Evolutionary conservation across 2,329 filamentous ascomycete species (phyloP).

Genomic region (Exophiala mesophila): DNA sequence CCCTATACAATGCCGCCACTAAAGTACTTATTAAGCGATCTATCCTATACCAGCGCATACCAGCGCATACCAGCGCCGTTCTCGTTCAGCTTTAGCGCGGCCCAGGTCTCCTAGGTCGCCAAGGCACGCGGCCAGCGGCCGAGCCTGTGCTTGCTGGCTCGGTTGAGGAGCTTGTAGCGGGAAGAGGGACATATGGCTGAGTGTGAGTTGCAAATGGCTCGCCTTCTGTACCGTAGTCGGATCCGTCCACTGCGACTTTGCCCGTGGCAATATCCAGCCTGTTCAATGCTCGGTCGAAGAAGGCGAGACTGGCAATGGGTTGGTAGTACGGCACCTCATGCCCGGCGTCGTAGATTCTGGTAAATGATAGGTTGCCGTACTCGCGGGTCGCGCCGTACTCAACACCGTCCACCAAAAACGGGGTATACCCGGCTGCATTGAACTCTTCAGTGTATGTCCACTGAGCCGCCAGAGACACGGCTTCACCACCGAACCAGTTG

Average conservation of each 20-base stretch:
- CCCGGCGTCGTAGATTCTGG: conserved; percentile 61
- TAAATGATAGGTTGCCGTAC: conserved; percentile 68
- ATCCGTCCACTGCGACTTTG: conserved; percentile 28
- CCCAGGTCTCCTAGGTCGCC: neutral
- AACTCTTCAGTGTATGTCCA: conserved; percentile 54
- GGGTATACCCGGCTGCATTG: conserved; percentile 63
- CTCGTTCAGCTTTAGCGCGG: neutral
- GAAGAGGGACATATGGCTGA: conserved; percentile 36
- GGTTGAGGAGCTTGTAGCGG: conserved; percentile 18
- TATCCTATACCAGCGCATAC: no score
- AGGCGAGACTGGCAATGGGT: conserved; percentile 54
- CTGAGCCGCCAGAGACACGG: conserved; percentile 59
- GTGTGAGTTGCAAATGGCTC: conserved; percentile 42
- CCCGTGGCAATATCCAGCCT: conserved; percentile 55
- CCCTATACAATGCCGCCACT: no score
- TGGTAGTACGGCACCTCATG: conserved; percentile 60
- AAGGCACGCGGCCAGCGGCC: neutral
- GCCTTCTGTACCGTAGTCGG: conserved; percentile 39
- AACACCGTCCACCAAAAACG: conserved; percentile 62
- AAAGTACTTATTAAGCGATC: no score
- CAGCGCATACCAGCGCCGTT: no score
- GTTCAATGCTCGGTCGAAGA: conserved; percentile 58
- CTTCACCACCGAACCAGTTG: conserved; percentile 66
- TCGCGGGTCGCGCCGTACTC: conserved; percentile 70
- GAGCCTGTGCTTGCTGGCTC: conserved; percentile 1